Percentiles rank a stretch among this genome's conserved stretches.
These are phyloP conservation scores for Ceratocystis ficicola DNA, from an alignment of 2,329 filamentous ascomycete genomes.

Conservation along the genomic window DNA sequence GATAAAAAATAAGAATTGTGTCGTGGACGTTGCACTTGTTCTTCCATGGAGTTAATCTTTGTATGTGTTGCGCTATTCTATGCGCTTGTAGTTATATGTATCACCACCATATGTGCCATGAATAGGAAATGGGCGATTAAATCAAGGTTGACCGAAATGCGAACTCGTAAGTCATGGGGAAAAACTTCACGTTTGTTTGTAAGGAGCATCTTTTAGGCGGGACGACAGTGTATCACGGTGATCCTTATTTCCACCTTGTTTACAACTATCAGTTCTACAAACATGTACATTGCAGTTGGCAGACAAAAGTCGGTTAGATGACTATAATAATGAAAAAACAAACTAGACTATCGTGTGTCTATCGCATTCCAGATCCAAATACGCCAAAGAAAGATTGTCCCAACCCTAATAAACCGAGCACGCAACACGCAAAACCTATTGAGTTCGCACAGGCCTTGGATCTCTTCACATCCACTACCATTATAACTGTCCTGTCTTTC, in stretches of 20 bases:
- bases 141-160: no score
- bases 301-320: background rate
- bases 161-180: no score
- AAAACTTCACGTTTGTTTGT: no score
- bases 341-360: conserved; percentile 5
- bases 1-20: conserved; percentile 29
- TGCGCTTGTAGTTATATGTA: conserved; percentile 14
- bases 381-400: conserved; percentile 12
- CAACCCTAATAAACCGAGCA: background rate
- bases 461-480: background rate
- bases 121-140: background rate
- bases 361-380: conserved; percentile 12
- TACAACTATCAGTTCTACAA: no score
- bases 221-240: no score
- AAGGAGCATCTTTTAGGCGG: no score
- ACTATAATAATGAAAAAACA: conserved; percentile 2
- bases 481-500: background rate
- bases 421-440: background rate
- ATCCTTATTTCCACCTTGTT: no score
- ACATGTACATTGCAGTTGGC: no score
- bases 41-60: conserved; percentile 5
- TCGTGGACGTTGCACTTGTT: background rate
- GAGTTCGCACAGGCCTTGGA: background rate
- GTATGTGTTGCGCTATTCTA: background rate
- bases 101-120: conserved; percentile 12